Evolutionary conservation across 495 filamentous ascomycete species (phyloP).

Genomic region (Penicillium atrosanguineum): DNA sequence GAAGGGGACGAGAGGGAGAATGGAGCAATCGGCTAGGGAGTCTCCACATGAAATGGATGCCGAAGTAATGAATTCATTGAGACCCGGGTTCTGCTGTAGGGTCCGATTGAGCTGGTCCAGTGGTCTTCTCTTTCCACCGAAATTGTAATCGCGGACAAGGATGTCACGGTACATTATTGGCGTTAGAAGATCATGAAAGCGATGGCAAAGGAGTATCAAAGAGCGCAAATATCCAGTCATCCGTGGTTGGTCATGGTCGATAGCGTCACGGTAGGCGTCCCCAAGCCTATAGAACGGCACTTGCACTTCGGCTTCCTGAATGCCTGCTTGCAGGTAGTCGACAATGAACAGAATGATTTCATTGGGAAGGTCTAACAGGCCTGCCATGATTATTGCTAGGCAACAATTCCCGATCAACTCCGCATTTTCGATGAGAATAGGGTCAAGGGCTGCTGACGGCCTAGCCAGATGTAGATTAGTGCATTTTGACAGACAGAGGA

Average conservation of each 20-base stretch:
- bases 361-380: background rate
- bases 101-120: background rate
- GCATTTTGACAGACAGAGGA: background rate
- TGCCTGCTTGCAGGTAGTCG: background rate
- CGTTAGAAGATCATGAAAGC: background rate
- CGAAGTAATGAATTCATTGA: background rate
- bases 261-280: background rate
- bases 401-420: background rate
- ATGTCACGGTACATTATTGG: background rate
- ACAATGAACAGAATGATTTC: background rate
- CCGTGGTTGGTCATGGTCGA: background rate
- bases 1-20: background rate
- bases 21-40: background rate
- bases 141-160: background rate
- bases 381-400: background rate
- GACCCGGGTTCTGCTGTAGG: background rate
- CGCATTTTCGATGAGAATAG: background rate
- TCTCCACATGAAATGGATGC: background rate
- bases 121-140: background rate
- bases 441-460: background rate
- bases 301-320: background rate
- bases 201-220: background rate
- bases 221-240: background rate
- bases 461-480: background rate
- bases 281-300: background rate